A percentile compares a stretch with the other conserved stretches of the same genome.
These are phyloP conservation scores for Apiotrichum gracile DNA, from an alignment of 1,284 basidiomycete genomes.

Conservation along the genomic window DNA sequence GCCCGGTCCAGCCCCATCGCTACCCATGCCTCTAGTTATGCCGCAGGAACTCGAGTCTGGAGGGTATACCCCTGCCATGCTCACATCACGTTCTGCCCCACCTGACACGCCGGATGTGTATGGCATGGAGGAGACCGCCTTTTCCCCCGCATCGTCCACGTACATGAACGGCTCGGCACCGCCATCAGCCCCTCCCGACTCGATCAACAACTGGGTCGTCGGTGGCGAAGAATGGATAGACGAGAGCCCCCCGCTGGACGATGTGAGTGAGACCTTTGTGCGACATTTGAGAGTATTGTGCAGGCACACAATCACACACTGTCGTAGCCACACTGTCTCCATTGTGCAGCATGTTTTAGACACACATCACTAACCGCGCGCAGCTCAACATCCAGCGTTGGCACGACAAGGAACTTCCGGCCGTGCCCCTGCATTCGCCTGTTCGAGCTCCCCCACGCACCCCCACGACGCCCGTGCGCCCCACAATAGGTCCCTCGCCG, in stretches of 20 bases:
- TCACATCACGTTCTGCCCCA: conserved; percentile 1
- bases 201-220: conserved; percentile 12
- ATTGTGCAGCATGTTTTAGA: too few species aligned
- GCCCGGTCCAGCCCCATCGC: not conserved
- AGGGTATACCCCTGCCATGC: not conserved
- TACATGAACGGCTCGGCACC: conserved; percentile 37
- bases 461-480: not conserved
- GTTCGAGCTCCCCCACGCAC: not conserved
- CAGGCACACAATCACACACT: too few species aligned
- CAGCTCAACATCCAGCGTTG: not conserved
- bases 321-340: too few species aligned
- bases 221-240: not conserved
- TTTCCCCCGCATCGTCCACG: conserved; percentile 12
- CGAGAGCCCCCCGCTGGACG: not conserved
- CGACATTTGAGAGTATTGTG: too few species aligned
- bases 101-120: not conserved
- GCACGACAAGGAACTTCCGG: conserved; percentile 1
- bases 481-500: not conserved
- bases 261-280: too few species aligned
- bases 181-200: conserved; percentile 17
- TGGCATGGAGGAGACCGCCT: not conserved
- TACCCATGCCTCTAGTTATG: too few species aligned
- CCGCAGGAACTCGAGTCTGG: not conserved
- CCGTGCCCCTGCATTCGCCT: not conserved
- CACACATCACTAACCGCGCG: not conserved